A percentile compares a stretch with the other conserved stretches of the same genome.
These are phyloP conservation scores for Barnettozyma sp. DNA, from an alignment of 805 yeast species.

Conservation along the genomic window DNA sequence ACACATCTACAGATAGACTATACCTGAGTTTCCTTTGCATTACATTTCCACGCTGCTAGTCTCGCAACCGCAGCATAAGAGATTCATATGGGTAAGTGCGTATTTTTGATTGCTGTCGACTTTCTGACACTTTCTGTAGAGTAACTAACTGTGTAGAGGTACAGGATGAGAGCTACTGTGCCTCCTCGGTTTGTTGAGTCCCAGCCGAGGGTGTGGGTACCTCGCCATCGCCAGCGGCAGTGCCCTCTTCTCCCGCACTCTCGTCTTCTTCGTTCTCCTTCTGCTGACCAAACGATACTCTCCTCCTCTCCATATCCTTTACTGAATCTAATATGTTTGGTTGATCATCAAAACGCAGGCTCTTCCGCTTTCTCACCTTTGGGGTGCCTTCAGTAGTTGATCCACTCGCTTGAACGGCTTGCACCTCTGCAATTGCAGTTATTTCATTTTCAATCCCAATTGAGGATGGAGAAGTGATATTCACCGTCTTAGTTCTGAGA, in stretches of 20 bases:
- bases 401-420: slow-evolving; percentile 21
- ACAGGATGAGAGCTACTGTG: no score
- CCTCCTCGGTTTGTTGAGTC: no score
- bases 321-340: slow-evolving; percentile 24
- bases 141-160: no score
- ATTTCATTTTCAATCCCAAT: slow-evolving; percentile 9
- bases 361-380: slow-evolving; percentile 31
- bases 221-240: no score
- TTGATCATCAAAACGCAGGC: slow-evolving; percentile 39
- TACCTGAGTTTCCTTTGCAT: no score
- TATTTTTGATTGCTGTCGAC: not conserved
- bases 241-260: no score
- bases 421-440: slow-evolving; percentile 17
- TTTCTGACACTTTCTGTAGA: no score
- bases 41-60: no score
- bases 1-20: no score
- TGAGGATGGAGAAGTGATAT: slow-evolving; percentile 4
- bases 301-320: slow-evolving; percentile 15
- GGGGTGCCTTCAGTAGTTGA: slow-evolving; percentile 4
- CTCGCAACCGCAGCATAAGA: not conserved
- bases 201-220: no score
- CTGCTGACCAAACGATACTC: slow-evolving; percentile 9
- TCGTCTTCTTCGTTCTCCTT: slow-evolving; percentile 5
- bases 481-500: not conserved
- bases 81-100: not conserved